Conservation (phyloP, 164 flowering plant genomes). For the Aristolochia fimbriata region DNA sequence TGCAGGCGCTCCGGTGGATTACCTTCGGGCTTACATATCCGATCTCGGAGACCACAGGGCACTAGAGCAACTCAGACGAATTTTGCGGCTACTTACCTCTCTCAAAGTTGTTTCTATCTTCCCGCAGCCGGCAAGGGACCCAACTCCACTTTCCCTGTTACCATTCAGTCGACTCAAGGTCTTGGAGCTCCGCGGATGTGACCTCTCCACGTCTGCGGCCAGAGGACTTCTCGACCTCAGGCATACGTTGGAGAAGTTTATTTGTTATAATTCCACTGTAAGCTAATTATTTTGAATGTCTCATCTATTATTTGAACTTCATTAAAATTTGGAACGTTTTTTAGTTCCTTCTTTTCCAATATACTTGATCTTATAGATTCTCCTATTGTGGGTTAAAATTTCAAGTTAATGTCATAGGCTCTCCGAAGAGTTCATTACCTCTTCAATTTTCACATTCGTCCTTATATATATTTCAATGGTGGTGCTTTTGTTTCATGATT, state of each 20-base stretch:
- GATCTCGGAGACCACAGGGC: slow-evolving; percentile 97
- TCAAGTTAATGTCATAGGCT: no score
- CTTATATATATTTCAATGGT: neutral
- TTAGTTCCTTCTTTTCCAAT: neutral
- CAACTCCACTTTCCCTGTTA: slow-evolving; percentile 60
- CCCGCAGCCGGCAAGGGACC: slow-evolving; percentile 52
- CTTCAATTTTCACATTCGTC: neutral
- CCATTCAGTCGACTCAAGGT: slow-evolving; percentile 68
- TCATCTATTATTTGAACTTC: neutral
- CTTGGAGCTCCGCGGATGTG: slow-evolving; percentile 86
- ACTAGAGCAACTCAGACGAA: slow-evolving; percentile 78
- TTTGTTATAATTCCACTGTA: slow-evolving; percentile 89
- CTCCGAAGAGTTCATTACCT: neutral
- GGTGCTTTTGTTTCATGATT: neutral
- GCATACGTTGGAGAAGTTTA: slow-evolving; percentile 79
- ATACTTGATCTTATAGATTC: neutral
- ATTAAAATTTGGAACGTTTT: neutral
- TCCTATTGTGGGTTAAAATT: neutral
- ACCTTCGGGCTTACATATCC: slow-evolving; percentile 90
- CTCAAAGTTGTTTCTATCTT: slow-evolving; percentile 72
- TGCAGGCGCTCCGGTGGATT: slow-evolving; percentile 88
- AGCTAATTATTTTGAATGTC: neutral
- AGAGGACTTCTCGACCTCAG: slow-evolving; percentile 72
- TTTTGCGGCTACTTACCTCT: slow-evolving; percentile 60
- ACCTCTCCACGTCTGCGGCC: slow-evolving; percentile 82